Base-by-base conservation (phyloP, 2,329 filamentous ascomycete genomes). In the Trichoderma koningiopsis region DNA sequence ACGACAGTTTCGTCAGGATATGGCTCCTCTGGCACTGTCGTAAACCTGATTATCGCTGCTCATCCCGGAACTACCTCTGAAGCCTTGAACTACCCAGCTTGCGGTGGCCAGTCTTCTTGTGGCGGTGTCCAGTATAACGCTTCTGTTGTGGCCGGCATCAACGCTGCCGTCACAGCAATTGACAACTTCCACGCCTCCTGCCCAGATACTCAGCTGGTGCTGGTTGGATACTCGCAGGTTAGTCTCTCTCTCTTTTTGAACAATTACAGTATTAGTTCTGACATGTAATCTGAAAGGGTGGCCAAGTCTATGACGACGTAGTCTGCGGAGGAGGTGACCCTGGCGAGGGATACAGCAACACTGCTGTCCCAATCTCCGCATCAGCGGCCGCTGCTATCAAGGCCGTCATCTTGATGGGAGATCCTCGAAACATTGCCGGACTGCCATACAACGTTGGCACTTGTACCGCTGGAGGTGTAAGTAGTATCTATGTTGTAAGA, bases 371-470 rank as follows among this genome's bases (percentile, higher is more conserved):
- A 2, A 76, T 87, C 5, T 81, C 80, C 2, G 79, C 82, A 0
- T 81, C 79, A 7, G 85, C 87, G 3, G 77, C 88, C 11, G 79
- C 78, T 4, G 84, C 84, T 75, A 85, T 91, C 73, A 89, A 89
- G 77, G 89, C 87, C 0, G 87, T 84, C 14, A 89, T 91, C 72
- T 87, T 90, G 76, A 86, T 90, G 84, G 89, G 89, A 7, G 85
- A 89, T 73, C 89, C 89, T 4, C 83, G 88, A 69, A 86, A 87
- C 73, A 80, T 83, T 8, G 77, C 79, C 5, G 88, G 87, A 0
- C 77, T 88, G 37, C 76, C 87, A 0, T 90, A 89, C 75, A 84
- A 87, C 66, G 86, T 89, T 52, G 88, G 68, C 33, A 59, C 52
- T 27, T 69, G 68, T n/a, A 16, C 11, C 5, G 60, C 68, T 13